A percentile compares a stretch with the other conserved stretches of the same genome.
phyloP scores from a whole-genome alignment of 2,329 filamentous ascomycete species.

The Aaosphaeria pasadenensis region DNA sequence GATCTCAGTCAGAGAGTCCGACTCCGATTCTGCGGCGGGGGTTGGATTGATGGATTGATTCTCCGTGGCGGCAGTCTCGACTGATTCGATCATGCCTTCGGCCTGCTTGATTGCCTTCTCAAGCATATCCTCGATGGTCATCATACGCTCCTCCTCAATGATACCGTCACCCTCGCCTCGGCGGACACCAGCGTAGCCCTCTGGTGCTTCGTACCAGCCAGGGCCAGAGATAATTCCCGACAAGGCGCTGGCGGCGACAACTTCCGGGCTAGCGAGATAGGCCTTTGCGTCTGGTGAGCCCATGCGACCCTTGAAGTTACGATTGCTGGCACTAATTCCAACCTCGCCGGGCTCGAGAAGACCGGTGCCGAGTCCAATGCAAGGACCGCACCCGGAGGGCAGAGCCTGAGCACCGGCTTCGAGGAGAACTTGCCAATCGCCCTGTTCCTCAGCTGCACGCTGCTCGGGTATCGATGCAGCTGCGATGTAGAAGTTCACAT shows the following conservation, averaged over 20 bases:
- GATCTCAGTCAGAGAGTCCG: constrained; percentile 60
- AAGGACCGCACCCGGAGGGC: constrained; percentile 75
- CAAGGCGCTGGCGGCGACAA: constrained; percentile 87
- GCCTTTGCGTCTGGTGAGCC: constrained; percentile 75
- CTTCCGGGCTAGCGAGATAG: constrained; percentile 84
- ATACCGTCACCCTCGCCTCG: constrained; percentile 71
- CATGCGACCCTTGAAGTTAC: constrained; percentile 92
- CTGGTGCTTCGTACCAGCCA: constrained; percentile 72
- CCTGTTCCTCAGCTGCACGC: constrained; percentile 69
- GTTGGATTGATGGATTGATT: constrained; percentile 30
- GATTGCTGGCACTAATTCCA: constrained; percentile 78
- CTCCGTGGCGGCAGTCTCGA: constrained; percentile 35
- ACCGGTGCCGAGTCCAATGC: constrained; percentile 80
- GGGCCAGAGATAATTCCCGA: constrained; percentile 71
- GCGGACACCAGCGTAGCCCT: constrained; percentile 64
- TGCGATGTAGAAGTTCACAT: constrained; percentile 85
- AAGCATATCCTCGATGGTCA: constrained; percentile 66
- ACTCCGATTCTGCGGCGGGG: constrained; percentile 26
- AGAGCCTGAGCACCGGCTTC: constrained; percentile 74
- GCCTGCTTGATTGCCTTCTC: constrained; percentile 68
- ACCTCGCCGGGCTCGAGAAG: constrained; percentile 82
- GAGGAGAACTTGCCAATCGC: constrained; percentile 80
- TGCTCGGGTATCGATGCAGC: constrained; percentile 82
- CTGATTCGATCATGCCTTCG: constrained; percentile 58
- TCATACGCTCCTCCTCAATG: constrained; percentile 60